Evolutionary conservation across 306 rosid species (phyloP).

Genomic region (Dicorynia guianensis): DNA sequence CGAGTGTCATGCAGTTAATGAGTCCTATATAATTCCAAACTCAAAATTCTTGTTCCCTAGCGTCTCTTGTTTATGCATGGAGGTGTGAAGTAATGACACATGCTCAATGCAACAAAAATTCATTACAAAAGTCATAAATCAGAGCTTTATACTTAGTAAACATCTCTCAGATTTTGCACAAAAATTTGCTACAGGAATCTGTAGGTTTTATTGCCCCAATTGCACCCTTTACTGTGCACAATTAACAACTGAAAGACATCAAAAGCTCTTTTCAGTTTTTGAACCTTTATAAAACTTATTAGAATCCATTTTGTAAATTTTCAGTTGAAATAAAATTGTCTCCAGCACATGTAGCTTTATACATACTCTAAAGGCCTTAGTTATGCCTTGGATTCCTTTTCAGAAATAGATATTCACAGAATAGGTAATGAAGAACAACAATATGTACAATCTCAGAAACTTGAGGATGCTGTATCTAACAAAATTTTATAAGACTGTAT

Average conservation of each 20-base stretch:
- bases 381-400: constrained; percentile 1
- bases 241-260: constrained; percentile 1
- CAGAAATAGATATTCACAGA: constrained; percentile 29
- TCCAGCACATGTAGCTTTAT: constrained; percentile 19
- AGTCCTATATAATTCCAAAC: too few species aligned
- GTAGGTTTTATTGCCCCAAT: too few species aligned
- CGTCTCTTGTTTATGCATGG: too few species aligned
- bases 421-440: constrained; percentile 25
- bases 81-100: too few species aligned
- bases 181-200: too few species aligned
- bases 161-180: too few species aligned
- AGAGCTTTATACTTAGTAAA: too few species aligned
- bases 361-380: constrained; percentile 6
- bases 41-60: too few species aligned
- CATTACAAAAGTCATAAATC: too few species aligned
- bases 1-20: too few species aligned
- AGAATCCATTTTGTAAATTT: constrained; percentile 1
- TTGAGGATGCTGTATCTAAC: constrained; percentile 22
- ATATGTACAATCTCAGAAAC: constrained; percentile 27
- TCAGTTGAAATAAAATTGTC: constrained; percentile 21
- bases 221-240: too few species aligned
- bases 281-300: constrained; percentile 22
- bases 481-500: constrained; percentile 7
- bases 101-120: too few species aligned
- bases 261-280: constrained; percentile 13